Evolutionary conservation across 345 rosid species (phyloP), one percentile per base, ranked within the genome.

Genomic region (Carallia pectinifolia): DNA sequence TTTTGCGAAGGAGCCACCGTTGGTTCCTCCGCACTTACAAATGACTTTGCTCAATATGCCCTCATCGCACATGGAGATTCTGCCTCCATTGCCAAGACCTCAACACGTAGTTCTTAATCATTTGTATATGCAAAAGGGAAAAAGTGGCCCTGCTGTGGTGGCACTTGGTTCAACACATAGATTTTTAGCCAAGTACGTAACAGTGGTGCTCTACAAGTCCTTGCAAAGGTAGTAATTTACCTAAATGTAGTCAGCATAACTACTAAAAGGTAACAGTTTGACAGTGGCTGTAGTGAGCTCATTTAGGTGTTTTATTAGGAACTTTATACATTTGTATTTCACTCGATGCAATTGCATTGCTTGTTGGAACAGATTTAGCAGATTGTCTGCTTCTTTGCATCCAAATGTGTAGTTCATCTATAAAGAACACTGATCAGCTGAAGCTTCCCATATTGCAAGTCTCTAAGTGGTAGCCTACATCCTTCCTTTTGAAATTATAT

Each of bases 61-160:
- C 0, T 69, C 95, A 68, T 67, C 82, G 16, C 76, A 79, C 80
- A 85, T 85, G 78, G 97, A 95, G 86, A 90, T 86, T 60, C 90
- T 89, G 3, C 88, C 96, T 68, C 93, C 91, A 6, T 58, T 85
- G 40, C 86, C 90, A 6, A 85, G 96, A 76, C 99, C 99, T 73
- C 95, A 89, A 66, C 99, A 95, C 30, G 98, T 89, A 34, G 85
- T 92, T 53, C 99, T 95, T 67, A 92, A 95, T 54, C 99, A 95
- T 85, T 96, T 95, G 52, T 95, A 90, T 75, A 92, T 95, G 86
- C 97, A 92, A 69, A 95, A 95, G 53, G 97, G 98, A 74, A 89
- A 82, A 75, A 80, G 82, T 29, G 76, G 90, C 58, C 97, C 96
- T 0, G 83, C 99, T 2, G 88, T 88, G 55, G 98, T 95, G 68